phyloP scores from a whole-genome alignment of 2,329 filamentous ascomycete genomes.

The Colletotrichum endophyticum region DNA sequence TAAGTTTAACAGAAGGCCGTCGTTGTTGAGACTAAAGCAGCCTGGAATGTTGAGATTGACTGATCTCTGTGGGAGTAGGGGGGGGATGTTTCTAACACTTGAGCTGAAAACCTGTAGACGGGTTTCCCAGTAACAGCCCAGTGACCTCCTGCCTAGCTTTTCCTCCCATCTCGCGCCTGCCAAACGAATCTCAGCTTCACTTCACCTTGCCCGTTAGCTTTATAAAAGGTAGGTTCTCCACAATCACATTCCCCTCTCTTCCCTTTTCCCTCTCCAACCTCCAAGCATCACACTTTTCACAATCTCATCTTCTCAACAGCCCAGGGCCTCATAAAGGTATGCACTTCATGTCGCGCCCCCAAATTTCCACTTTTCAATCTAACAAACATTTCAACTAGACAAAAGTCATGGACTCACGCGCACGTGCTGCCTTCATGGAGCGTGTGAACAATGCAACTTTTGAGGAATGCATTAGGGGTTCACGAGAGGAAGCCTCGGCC shows the following conservation, averaged over 20 bases:
- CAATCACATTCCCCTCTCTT: background rate
- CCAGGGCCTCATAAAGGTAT: background rate
- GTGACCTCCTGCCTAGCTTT: background rate
- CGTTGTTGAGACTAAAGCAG: no score
- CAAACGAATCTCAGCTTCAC: background rate
- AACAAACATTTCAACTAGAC: background rate
- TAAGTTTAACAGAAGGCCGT: no score
- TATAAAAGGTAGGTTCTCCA: background rate
- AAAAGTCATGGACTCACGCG: background rate
- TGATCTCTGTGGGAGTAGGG: no score
- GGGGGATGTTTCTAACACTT: background rate
- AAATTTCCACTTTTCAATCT: background rate
- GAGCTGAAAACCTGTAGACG: background rate
- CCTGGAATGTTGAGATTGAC: no score
- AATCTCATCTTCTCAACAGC: background rate
- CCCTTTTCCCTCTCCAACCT: background rate
- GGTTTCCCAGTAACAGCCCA: background rate
- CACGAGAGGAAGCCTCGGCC: background rate
- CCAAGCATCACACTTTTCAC: background rate
- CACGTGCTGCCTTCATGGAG: background rate
- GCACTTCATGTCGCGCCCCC: background rate
- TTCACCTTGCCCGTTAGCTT: background rate
- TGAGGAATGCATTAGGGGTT: background rate
- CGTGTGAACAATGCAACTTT: background rate
- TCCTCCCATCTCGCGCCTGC: background rate